Percentiles rank a stretch among this genome's conserved stretches.
These are phyloP conservation scores for Alternaria arbusti DNA, from an alignment of 2,329 filamentous ascomycete species.

Conservation along the genomic window DNA sequence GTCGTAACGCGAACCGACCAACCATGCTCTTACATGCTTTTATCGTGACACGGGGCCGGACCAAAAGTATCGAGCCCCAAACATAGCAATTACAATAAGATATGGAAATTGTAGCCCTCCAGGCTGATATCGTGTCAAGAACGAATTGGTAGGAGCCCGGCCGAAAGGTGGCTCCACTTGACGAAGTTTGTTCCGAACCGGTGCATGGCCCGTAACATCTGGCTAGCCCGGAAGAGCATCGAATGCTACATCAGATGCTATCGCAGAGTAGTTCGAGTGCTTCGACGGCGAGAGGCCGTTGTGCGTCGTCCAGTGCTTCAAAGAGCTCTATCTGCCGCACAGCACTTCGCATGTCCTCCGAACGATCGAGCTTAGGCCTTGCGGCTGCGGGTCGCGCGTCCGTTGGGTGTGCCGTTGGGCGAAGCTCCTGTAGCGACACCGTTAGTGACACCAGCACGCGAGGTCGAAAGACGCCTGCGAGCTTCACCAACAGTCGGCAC, in stretches of 20 bases:
- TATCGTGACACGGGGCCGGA: constrained; percentile 26
- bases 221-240: neutral
- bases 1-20: constrained; percentile 16
- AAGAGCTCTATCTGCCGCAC: neutral
- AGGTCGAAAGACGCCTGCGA: constrained; percentile 56
- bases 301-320: neutral
- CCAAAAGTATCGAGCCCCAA: constrained; percentile 13
- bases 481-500: constrained; percentile 61
- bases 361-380: constrained; percentile 64
- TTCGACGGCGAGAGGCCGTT: neutral
- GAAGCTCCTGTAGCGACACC: constrained; percentile 50
- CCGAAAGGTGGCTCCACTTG: constrained; percentile 8
- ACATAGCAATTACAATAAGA: constrained; percentile 30
- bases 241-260: neutral
- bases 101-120: constrained; percentile 17
- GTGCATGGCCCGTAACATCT: neutral
- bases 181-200: neutral
- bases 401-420: constrained; percentile 60
- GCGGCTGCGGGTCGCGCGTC: constrained; percentile 69
- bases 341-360: neutral
- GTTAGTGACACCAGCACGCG: constrained; percentile 51
- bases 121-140: constrained; percentile 6
- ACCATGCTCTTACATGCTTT: constrained; percentile 28
- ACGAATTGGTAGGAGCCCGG: constrained; percentile 7
- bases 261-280: neutral